These are phyloP conservation scores for Neckera pumila DNA, from an alignment of 225 moss, liverwort and hornwort species.

Conservation along the genomic window DNA sequence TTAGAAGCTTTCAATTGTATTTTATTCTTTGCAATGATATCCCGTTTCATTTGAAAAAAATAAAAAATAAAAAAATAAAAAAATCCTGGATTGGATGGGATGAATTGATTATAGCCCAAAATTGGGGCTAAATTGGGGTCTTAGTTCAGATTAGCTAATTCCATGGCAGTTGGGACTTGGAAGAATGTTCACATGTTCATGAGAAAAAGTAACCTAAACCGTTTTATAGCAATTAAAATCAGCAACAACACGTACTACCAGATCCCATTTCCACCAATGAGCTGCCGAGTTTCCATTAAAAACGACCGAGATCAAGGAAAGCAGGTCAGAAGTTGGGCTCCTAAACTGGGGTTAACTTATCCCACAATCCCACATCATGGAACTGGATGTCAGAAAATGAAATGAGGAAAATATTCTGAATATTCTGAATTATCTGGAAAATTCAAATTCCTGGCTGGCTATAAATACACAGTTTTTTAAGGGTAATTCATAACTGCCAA, in stretches of 20 bases:
- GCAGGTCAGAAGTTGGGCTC: not conserved
- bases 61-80: too few relatives aligned
- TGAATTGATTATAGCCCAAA: too few relatives aligned
- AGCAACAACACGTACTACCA: not conserved
- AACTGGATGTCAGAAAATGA: not conserved
- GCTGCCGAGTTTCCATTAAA: not conserved
- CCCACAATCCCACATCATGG: not conserved
- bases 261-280: constrained; percentile 1
- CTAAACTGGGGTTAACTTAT: not conserved
- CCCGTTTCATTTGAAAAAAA: too few relatives aligned
- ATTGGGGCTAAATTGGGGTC: not conserved
- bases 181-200: not conserved
- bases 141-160: not conserved
- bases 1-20: too few relatives aligned
- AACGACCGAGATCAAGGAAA: not conserved
- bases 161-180: not conserved
- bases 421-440: too few relatives aligned
- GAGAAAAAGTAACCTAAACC: not conserved
- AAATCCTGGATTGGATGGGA: not conserved
- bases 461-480: not conserved
- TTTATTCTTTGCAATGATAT: too few relatives aligned
- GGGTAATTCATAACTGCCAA: not conserved
- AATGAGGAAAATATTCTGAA: not conserved
- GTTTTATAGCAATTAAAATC: not conserved
- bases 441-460: not conserved